phyloP scores from a whole-genome alignment of 305 asterid species.

The Plantago lanceolata region DNA sequence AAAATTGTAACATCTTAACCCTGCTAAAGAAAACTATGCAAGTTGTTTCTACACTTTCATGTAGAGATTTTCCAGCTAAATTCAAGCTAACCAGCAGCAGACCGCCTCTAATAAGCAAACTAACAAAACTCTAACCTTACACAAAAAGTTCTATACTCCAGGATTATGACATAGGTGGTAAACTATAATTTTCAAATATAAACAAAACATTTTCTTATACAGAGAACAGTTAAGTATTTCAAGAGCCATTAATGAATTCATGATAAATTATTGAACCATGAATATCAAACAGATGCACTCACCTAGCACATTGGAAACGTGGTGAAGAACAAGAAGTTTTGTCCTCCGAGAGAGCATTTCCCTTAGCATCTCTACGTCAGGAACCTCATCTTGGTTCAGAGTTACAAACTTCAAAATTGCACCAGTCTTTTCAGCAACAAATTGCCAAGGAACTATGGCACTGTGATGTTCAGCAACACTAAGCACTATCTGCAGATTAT shows the following conservation, averaged over 20 bases:
- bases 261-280: constrained; percentile 5
- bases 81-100: constrained; percentile 3
- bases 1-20: background rate
- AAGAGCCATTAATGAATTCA: background rate
- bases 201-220: constrained; percentile 7
- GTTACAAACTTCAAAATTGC: constrained; percentile 65
- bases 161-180: constrained; percentile 15
- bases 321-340: constrained; percentile 74
- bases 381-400: constrained; percentile 72
- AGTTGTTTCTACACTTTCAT: too few species aligned
- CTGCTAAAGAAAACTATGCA: background rate
- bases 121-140: constrained; percentile 2
- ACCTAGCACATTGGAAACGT: constrained; percentile 89
- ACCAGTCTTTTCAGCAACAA: constrained; percentile 91
- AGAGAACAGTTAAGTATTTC: background rate
- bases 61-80: too few species aligned
- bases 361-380: constrained; percentile 59
- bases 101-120: constrained; percentile 15
- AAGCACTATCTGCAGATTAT: constrained; percentile 52
- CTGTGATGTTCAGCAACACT: constrained; percentile 96
- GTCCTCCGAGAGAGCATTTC: constrained; percentile 59
- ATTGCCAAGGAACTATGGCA: constrained; percentile 94
- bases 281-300: constrained; percentile 27
- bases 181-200: constrained; percentile 15
- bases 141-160: constrained; percentile 13